phyloP scores from a whole-genome alignment of 495 filamentous ascomycete species.

The Penicillium macrosclerotiorum region DNA sequence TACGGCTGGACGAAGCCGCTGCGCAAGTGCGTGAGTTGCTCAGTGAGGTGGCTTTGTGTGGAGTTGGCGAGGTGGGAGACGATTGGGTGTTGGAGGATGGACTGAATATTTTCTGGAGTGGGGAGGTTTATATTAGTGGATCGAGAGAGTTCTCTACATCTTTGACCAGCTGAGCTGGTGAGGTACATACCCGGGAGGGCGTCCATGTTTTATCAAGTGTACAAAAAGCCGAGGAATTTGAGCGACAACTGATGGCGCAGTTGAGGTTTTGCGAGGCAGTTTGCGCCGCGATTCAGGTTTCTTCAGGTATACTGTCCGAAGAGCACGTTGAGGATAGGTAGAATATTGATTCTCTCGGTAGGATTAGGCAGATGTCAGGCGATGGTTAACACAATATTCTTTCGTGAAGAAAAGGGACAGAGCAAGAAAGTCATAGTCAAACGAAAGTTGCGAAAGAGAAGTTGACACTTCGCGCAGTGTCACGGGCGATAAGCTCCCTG shows the following conservation, averaged over 20 bases:
- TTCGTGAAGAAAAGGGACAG: too few relatives aligned
- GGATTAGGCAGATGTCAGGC: too few relatives aligned
- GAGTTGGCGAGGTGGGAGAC: slow-evolving; percentile 16
- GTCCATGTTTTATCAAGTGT: slow-evolving; percentile 24
- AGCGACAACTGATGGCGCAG: too few relatives aligned
- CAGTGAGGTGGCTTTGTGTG: slow-evolving; percentile 21
- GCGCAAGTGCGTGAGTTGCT: slow-evolving; percentile 35
- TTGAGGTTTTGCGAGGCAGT: too few relatives aligned
- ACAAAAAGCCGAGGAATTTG: too few relatives aligned
- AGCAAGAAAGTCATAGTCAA: not conserved
- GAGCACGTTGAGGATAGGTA: too few relatives aligned
- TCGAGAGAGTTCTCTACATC: not conserved
- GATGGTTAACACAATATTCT: too few relatives aligned
- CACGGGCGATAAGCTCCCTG: slow-evolving; percentile 10
- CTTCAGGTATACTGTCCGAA: too few relatives aligned
- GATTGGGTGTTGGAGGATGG: slow-evolving; percentile 27
- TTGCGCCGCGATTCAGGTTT: too few relatives aligned
- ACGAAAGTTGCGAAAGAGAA: not conserved
- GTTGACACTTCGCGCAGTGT: too few relatives aligned
- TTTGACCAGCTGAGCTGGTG: not conserved
- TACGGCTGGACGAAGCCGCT: slow-evolving; percentile 41
- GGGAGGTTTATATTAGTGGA: not conserved
- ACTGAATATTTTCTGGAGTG: slow-evolving; percentile 21
- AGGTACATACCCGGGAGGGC: slow-evolving; percentile 20
- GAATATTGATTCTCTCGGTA: too few relatives aligned